phyloP scores from a whole-genome alignment of 768 basidiomycete genomes.

The Gyrodon lividus region DNA sequence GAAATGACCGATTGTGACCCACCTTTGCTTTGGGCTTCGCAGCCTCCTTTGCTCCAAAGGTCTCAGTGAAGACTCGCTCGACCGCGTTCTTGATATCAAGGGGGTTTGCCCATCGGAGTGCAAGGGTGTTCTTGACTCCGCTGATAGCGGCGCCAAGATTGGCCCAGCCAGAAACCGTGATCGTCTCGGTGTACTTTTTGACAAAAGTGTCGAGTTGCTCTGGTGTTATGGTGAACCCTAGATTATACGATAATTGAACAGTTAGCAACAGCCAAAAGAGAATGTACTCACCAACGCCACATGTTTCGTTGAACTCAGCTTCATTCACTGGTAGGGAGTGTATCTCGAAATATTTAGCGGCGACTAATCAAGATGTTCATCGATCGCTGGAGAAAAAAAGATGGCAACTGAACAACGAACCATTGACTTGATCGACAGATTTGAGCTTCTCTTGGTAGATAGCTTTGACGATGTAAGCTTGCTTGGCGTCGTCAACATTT shows the following conservation, averaged over 20 bases:
- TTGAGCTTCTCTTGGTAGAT: conserved; percentile 75
- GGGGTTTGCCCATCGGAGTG: conserved; percentile 79
- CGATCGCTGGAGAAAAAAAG: neutral
- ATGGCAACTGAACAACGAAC: conserved; percentile 42
- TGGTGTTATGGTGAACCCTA: conserved; percentile 78
- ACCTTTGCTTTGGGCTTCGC: conserved; percentile 70
- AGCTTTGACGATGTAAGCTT: conserved; percentile 60
- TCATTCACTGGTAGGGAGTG: conserved; percentile 62
- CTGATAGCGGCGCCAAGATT: conserved; percentile 68
- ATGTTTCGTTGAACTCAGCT: conserved; percentile 68
- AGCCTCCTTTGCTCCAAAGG: conserved; percentile 71
- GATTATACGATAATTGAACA: conserved; percentile 4
- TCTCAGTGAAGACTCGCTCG: conserved; percentile 63
- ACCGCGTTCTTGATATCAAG: conserved; percentile 82
- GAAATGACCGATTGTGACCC: conserved; percentile 3
- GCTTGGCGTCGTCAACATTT: conserved; percentile 49
- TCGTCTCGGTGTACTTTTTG: conserved; percentile 54
- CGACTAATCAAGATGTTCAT: conserved; percentile 30
- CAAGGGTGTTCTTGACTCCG: conserved; percentile 57
- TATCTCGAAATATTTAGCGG: conserved; percentile 69
- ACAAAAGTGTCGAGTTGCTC: conserved; percentile 60
- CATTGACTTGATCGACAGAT: conserved; percentile 82
- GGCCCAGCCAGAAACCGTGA: conserved; percentile 66
- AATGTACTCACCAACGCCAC: conserved; percentile 77
- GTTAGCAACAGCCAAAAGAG: neutral